These are phyloP conservation scores for Gaultheria prostrata DNA, from an alignment of 148 eudicot species.

Conservation along the genomic window DNA sequence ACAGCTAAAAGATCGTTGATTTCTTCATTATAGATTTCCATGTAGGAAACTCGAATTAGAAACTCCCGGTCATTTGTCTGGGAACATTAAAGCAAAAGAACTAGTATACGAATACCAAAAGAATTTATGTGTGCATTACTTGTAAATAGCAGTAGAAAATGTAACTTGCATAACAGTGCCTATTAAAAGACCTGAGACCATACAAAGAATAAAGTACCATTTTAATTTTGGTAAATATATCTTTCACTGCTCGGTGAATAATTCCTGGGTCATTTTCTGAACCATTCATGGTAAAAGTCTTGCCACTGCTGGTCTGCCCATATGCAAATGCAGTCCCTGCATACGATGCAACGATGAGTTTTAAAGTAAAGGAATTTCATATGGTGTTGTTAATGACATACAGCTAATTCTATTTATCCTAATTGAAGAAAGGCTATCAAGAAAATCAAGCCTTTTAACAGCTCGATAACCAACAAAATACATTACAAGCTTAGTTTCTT, in stretches of 20 bases:
- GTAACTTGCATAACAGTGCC: not conserved
- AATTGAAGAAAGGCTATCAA: not conserved
- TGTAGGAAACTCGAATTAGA: conserved; percentile 90
- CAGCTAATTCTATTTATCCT: not conserved
- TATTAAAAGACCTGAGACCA: not conserved
- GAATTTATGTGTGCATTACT: not conserved
- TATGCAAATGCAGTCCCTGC: conserved; percentile 97
- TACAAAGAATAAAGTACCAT: conserved; percentile 37
- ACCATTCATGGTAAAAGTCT: conserved; percentile 98
- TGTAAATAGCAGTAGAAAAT: not conserved
- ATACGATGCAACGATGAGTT: conserved; percentile 4
- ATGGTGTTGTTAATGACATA: not conserved
- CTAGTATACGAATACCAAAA: not conserved
- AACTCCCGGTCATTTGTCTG: conserved; percentile 75
- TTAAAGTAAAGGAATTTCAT: not conserved
- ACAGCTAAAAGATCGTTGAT: conserved; percentile 88
- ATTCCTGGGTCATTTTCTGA: conserved; percentile 83
- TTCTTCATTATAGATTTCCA: conserved; percentile 98
- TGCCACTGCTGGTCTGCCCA: conserved; percentile 99
- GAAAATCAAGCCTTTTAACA: not conserved
- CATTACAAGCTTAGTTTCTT: not conserved
- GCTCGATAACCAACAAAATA: not conserved
- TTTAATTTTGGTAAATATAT: conserved; percentile 59
- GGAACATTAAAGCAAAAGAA: conserved; percentile 5
- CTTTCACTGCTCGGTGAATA: conserved; percentile 80